Base-by-base conservation (phyloP, 2,329 filamentous ascomycete species). In the Trichoderma aggressivum region DNA sequence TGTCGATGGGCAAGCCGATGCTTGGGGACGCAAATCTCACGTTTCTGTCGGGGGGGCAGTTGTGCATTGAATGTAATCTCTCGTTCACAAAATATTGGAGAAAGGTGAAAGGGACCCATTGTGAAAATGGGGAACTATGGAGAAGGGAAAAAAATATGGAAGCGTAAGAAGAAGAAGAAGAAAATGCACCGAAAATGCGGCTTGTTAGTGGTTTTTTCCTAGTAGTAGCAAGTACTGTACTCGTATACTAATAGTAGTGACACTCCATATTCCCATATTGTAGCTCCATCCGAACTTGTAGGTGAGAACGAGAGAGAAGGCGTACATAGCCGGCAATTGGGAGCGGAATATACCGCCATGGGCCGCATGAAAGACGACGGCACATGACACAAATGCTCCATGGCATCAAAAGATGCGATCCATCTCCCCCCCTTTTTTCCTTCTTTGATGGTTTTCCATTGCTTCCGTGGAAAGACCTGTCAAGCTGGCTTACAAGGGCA, bases 11-110 rank as follows among this genome's bases (percentile, higher is more conserved):
- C 53, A 59, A 67, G 64, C 64, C 43, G 43, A n/a, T 8, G 53
- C 59, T 30, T 24, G 56, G n/a, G 47, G 47, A 53, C 50, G 50
- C 34, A 39, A 58, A 39, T 43, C 59, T 24, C 59, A 62, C 50
- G 63, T n/a, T n/a, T n/a, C n/a, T n/a, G 39, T 16, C 39, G 39
- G 14, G 34, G 64, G 56, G 24, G 55, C 28, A 34, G 26, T 39
- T 43, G 26, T 60, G 65, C 65, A 68, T 68, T 68, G 24, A 68
- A 53, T 36, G 65, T 61, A 68, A 68, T 68, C 56, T 68, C 65
- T 68, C 56, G 56, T 60, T 56, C 55, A 28, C 56, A 14, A 68
- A 53, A 53, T 61, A 50, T 39, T n/a, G 47, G 28, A 68, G 39
- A 14, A 56, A 16, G 36, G 36, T 18, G 36, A n/a, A 39, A 28